These are phyloP conservation scores for Aspergillus indologenus DNA, from an alignment of 495 filamentous ascomycete species.

Conservation along the genomic window DNA sequence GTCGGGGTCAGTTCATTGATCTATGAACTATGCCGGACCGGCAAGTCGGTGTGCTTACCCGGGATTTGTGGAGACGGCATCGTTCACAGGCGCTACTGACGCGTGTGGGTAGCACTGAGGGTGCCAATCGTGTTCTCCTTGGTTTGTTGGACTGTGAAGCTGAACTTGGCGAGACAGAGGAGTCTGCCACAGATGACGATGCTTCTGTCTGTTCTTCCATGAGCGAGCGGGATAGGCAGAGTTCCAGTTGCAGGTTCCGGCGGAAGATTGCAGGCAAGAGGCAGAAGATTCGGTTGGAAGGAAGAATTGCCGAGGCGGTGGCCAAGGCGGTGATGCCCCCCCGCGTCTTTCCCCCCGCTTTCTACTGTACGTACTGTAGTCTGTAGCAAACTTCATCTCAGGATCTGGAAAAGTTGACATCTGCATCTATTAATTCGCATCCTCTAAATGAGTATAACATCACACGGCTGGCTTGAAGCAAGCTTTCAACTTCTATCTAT, in stretches of 20 bases:
- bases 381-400: too few species aligned
- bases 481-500: not conserved
- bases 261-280: not conserved
- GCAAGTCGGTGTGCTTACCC: slow-evolving; percentile 14
- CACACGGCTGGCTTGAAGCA: not conserved
- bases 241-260: not conserved
- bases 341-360: not conserved
- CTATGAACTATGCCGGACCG: not conserved
- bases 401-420: not conserved
- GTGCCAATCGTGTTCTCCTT: not conserved
- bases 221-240: too few species aligned
- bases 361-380: not conserved
- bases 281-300: not conserved
- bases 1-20: not conserved
- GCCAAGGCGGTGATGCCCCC: not conserved
- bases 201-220: not conserved
- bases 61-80: slow-evolving; percentile 30
- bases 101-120: slow-evolving; percentile 24
- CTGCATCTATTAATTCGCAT: not conserved
- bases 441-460: not conserved
- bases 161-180: not conserved
- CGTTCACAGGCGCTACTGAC: slow-evolving; percentile 31
- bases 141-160: not conserved
- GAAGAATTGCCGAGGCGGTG: not conserved
- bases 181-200: not conserved